These are phyloP conservation scores for Fraxinus velutina DNA, from an alignment of 305 asterid species.

Conservation along the genomic window DNA sequence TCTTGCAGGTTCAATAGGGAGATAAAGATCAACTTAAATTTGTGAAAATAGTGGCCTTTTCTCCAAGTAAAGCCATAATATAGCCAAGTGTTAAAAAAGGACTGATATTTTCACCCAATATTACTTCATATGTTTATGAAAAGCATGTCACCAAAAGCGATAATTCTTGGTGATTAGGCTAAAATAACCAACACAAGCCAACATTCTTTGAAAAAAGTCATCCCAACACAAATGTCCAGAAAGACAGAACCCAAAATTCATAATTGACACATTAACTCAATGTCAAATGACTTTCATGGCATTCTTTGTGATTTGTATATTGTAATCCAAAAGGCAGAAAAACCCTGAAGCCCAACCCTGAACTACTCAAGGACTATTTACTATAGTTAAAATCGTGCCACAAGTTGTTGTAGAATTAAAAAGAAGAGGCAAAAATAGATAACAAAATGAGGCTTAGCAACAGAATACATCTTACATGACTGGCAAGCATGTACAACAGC, in stretches of 20 bases:
- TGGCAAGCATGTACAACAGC: constrained; percentile 95
- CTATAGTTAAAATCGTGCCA: not conserved
- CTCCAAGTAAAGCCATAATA: constrained; percentile 3
- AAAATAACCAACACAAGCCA: constrained; percentile 4
- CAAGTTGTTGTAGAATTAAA: not conserved
- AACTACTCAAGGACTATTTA: not conserved
- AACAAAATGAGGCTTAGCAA: constrained; percentile 8
- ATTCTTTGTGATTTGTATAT: not conserved
- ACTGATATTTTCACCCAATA: not conserved
- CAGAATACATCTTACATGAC: constrained; percentile 72
- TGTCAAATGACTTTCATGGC: not conserved
- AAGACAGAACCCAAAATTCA: constrained; percentile 6
- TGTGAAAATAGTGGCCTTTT: not conserved
- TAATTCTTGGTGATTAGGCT: not conserved
- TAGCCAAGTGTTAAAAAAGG: constrained; percentile 12
- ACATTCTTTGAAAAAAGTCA: not conserved
- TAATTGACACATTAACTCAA: not conserved
- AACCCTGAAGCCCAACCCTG: not conserved
- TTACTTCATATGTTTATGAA: constrained; percentile 9
- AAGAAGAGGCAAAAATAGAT: not conserved
- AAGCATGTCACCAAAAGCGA: not conserved
- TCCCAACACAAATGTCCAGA: constrained; percentile 3
- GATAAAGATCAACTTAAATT: not conserved
- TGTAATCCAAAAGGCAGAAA: not conserved
- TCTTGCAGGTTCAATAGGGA: not conserved